These are phyloP conservation scores for Betula pendula DNA, from an alignment of 306 rosid species.

Conservation along the genomic window DNA sequence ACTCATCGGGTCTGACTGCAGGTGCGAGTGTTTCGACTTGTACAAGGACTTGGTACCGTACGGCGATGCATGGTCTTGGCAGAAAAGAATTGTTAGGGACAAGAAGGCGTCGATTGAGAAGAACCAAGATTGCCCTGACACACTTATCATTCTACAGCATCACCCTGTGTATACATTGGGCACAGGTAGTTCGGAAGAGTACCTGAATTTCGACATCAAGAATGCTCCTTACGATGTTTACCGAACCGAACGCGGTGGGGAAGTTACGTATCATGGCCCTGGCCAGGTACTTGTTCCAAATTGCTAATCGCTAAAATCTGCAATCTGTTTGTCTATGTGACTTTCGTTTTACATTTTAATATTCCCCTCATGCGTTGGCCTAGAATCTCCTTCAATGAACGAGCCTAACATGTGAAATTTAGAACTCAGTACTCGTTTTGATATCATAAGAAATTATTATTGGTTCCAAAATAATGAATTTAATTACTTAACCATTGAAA, in stretches of 20 bases:
- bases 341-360: neutral
- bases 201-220: constrained; percentile 39
- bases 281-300: constrained; percentile 40
- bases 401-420: too few species aligned
- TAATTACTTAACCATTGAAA: too few species aligned
- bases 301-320: neutral
- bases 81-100: constrained; percentile 40
- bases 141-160: constrained; percentile 49
- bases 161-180: constrained; percentile 51
- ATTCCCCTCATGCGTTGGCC: too few species aligned
- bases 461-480: too few species aligned
- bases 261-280: constrained; percentile 56
- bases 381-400: too few species aligned
- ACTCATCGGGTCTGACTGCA: constrained; percentile 25
- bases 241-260: constrained; percentile 55
- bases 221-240: constrained; percentile 41
- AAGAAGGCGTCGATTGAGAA: constrained; percentile 35
- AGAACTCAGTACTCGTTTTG: too few species aligned
- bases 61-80: constrained; percentile 54
- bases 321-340: neutral
- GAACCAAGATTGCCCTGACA: constrained; percentile 34
- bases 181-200: constrained; percentile 40
- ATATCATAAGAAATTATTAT: too few species aligned
- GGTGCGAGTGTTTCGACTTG: constrained; percentile 71
- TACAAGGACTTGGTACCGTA: constrained; percentile 60